A percentile compares a stretch with the other conserved stretches of the same genome.
Conservation (phyloP, 2,329 filamentous ascomycete species). For the Magnaporthales sp. region DNA sequence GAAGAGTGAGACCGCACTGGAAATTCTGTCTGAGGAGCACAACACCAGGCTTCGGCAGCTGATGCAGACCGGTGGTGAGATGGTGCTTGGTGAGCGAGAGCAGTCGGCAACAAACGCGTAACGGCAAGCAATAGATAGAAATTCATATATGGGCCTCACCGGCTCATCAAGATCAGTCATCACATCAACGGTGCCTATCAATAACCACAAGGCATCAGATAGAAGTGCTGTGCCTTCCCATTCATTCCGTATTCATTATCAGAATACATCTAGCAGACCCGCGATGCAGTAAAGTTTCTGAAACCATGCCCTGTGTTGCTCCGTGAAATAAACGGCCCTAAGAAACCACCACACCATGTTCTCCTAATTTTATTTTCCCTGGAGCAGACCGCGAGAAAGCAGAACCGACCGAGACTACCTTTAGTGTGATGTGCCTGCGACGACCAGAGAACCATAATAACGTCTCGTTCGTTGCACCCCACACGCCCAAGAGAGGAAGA, state of each 20-base stretch:
- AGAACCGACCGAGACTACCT: constrained; percentile 14
- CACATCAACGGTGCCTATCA: not conserved
- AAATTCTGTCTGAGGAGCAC: constrained; percentile 29
- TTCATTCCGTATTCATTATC: constrained; percentile 21
- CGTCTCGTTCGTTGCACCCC: constrained; percentile 1
- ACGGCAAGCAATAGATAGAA: not conserved
- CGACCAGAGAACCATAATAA: constrained; percentile 1
- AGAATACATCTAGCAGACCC: constrained; percentile 25
- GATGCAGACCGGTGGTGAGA: constrained; percentile 38
- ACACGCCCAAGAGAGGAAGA: constrained; percentile 2
- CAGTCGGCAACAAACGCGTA: not conserved
- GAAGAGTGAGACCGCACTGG: constrained; percentile 25
- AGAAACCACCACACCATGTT: constrained; percentile 6
- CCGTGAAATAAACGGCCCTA: constrained; percentile 5
- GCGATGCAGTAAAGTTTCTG: constrained; percentile 9
- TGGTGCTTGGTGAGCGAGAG: constrained; percentile 23
- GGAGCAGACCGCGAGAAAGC: constrained; percentile 12
- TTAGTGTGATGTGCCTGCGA: constrained; percentile 10
- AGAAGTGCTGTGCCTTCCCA: constrained; percentile 5
- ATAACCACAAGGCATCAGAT: not conserved
- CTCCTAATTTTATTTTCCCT: constrained; percentile 6
- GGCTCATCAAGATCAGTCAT: not conserved
- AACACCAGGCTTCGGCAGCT: constrained; percentile 36
- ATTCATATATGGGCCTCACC: not conserved
- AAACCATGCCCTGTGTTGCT: constrained; percentile 14